These are phyloP conservation scores for Asterella californica DNA, from an alignment of 225 moss, liverwort and hornwort species.

Conservation along the genomic window DNA sequence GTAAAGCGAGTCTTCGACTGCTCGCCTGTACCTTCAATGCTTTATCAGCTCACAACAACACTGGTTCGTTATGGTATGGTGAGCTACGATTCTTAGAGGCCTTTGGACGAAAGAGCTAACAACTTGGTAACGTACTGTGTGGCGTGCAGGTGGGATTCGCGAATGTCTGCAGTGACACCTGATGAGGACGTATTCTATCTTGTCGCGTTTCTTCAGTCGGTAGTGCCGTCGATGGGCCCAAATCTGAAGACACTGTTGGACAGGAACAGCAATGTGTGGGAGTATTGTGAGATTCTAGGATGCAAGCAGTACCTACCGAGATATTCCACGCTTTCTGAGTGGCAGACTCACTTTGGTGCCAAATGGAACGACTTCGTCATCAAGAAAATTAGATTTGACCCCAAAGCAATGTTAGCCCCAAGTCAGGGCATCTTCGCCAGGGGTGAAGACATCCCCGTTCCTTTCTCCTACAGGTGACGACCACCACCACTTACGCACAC, in stretches of 20 bases:
- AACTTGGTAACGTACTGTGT: background rate
- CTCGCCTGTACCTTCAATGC: background rate
- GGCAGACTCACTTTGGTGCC: constrained; percentile 52
- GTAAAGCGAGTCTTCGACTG: background rate
- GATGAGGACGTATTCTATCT: constrained; percentile 59
- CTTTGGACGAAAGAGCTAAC: background rate
- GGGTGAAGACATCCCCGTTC: constrained; percentile 15
- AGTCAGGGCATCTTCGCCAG: constrained; percentile 53
- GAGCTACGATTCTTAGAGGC: background rate
- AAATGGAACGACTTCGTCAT: constrained; percentile 43
- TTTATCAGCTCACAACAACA: background rate
- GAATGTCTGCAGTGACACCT: constrained; percentile 40
- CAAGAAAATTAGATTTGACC: constrained; percentile 50
- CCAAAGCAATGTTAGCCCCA: constrained; percentile 48
- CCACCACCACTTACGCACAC: background rate
- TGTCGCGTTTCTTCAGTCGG: constrained; percentile 45
- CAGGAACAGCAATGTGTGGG: constrained; percentile 25
- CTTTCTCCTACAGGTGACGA: constrained; percentile 11
- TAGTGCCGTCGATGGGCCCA: constrained; percentile 29
- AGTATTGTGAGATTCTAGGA: constrained; percentile 30
- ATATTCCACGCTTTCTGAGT: constrained; percentile 29
- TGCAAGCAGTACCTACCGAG: constrained; percentile 57
- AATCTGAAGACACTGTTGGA: constrained; percentile 28
- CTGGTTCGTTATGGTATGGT: background rate
- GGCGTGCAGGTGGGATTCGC: constrained; percentile 50